Conservation (phyloP, 805 yeast species). For the Blastobotrys attinorum region DNA sequence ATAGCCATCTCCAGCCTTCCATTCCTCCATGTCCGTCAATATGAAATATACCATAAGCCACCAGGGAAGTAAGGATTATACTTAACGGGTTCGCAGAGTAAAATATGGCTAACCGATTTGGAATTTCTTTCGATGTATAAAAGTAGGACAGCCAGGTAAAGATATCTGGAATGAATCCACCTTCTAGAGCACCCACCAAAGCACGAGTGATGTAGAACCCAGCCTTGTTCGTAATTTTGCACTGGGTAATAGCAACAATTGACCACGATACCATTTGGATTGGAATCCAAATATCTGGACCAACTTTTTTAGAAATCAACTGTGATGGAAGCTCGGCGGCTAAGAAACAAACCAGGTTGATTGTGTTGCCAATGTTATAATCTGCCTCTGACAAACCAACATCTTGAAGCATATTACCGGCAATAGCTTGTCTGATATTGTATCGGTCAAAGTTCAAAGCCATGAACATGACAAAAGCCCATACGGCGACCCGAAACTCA, state of each 20-base stretch:
- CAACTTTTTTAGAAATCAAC: conserved; percentile 52
- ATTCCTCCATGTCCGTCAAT: conserved; percentile 37
- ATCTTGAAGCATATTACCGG: conserved; percentile 47
- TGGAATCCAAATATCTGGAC: conserved; percentile 59
- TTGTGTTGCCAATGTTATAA: conserved; percentile 49
- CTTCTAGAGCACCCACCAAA: conserved; percentile 48
- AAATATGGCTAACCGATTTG: conserved; percentile 48
- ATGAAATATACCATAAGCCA: conserved; percentile 44
- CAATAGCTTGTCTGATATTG: conserved; percentile 46
- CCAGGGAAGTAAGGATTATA: conserved; percentile 35
- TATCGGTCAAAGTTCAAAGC: conserved; percentile 51
- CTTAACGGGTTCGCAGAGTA: conserved; percentile 46
- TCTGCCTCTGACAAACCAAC: conserved; percentile 45
- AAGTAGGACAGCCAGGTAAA: conserved; percentile 56
- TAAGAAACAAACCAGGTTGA: conserved; percentile 45
- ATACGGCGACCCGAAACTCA: conserved; percentile 44
- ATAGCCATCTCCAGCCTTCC: conserved; percentile 57
- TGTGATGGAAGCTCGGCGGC: conserved; percentile 60
- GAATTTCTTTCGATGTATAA: conserved; percentile 48
- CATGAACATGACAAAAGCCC: conserved; percentile 50
- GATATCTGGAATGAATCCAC: conserved; percentile 57
- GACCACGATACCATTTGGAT: conserved; percentile 49
- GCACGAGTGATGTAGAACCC: conserved; percentile 44
- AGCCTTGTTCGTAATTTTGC: conserved; percentile 32
- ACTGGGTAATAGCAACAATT: conserved; percentile 45